Conservation (phyloP, 352 stramenopile species). For the Phytophthora hybrid region DNA sequence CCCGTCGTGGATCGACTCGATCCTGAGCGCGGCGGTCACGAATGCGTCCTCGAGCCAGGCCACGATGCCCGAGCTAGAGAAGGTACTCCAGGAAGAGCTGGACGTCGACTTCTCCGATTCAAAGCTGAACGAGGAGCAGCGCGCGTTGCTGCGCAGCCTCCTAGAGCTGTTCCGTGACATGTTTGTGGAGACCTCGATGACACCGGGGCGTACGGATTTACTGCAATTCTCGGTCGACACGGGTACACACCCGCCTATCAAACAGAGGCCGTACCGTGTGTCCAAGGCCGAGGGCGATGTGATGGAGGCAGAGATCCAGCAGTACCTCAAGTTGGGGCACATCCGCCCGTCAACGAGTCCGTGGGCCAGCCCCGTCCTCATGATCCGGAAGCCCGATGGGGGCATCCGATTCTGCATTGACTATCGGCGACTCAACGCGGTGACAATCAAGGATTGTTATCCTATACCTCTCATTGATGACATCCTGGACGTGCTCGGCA, state of each 20-base stretch:
- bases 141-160: neutral
- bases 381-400: neutral
- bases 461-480: slow-evolving; percentile 20
- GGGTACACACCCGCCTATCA: neutral
- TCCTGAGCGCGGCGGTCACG: no score
- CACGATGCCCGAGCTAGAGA: no score
- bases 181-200: slow-evolving; percentile 1
- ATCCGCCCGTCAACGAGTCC: slow-evolving; percentile 6
- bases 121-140: neutral
- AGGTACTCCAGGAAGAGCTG: neutral
- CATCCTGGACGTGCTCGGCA: slow-evolving; percentile 13
- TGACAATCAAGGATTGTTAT: slow-evolving; percentile 18
- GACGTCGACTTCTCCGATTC: neutral
- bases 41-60: no score
- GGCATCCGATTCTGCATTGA: slow-evolving; percentile 26
- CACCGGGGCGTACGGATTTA: slow-evolving; percentile 2
- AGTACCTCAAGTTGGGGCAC: slow-evolving; percentile 9
- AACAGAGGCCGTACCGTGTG: slow-evolving; percentile 13
- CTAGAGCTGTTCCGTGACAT: neutral
- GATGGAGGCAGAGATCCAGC: slow-evolving; percentile 15
- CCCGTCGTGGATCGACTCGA: no score
- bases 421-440: slow-evolving; percentile 9
- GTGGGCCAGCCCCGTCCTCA: slow-evolving; percentile 7
- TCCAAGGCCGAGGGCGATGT: slow-evolving; percentile 15
- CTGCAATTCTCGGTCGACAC: slow-evolving; percentile 19